A percentile compares a stretch with the other conserved stretches of the same genome.
Evolutionary conservation across 768 basidiomycete species (phyloP).

Genomic region (Psilocybe tampanensis): DNA sequence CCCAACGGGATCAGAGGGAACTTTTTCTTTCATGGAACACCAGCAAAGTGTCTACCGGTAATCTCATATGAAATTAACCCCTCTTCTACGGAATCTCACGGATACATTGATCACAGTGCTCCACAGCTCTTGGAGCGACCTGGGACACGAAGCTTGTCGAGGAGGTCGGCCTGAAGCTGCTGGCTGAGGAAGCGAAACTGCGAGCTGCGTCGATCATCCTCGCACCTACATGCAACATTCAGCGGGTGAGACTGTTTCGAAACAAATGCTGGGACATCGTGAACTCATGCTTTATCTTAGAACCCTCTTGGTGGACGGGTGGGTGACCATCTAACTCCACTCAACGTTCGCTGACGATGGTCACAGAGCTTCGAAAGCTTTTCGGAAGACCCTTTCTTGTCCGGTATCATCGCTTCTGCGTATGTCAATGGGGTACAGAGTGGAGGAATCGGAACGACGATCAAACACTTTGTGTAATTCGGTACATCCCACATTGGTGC

Average conservation of each 20-base stretch:
- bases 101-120: constrained; percentile 41
- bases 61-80: constrained; percentile 15
- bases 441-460: constrained; percentile 73
- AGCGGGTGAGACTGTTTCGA: constrained; percentile 50
- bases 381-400: constrained; percentile 77
- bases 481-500: constrained; percentile 2
- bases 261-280: neutral
- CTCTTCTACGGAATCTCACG: neutral
- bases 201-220: constrained; percentile 69
- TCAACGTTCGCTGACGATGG: neutral
- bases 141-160: constrained; percentile 70
- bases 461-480: constrained; percentile 82
- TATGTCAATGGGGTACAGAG: constrained; percentile 80
- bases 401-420: constrained; percentile 68
- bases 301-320: constrained; percentile 74
- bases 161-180: constrained; percentile 60
- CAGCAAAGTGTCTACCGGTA: constrained; percentile 77
- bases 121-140: constrained; percentile 76
- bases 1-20: constrained; percentile 77
- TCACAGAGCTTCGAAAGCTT: constrained; percentile 73
- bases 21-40: constrained; percentile 81
- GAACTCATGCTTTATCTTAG: constrained; percentile 29
- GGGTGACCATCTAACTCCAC: constrained; percentile 13
- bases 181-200: constrained; percentile 74
- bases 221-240: constrained; percentile 85